A percentile compares a stretch with the other conserved stretches of the same genome.
phyloP scores from a whole-genome alignment of 2,329 filamentous ascomycete genomes.

The Calonectria pauciramosa region DNA sequence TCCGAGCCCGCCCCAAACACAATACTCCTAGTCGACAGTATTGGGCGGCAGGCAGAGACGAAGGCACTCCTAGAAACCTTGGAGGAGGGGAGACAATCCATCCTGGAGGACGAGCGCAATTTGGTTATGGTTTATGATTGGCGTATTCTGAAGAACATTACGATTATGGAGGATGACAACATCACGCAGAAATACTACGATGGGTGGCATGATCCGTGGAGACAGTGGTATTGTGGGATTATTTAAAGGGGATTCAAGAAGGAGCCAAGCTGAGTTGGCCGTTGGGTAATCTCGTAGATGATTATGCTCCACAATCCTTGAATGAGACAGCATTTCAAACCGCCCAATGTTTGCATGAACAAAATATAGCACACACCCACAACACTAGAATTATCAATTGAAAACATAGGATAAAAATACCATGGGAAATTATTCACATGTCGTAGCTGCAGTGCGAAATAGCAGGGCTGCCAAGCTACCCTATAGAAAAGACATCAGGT shows the following conservation, averaged over 20 bases:
- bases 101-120: constrained; percentile 47
- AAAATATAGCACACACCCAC: no score
- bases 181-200: constrained; percentile 50
- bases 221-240: constrained; percentile 59
- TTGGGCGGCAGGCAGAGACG: constrained; percentile 48
- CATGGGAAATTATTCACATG: no score
- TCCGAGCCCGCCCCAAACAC: constrained; percentile 28
- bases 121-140: constrained; percentile 63
- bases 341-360: no score
- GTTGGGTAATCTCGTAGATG: neutral
- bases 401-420: no score
- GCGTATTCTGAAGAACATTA: constrained; percentile 58
- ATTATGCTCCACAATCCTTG: no score
- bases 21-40: constrained; percentile 60
- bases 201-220: constrained; percentile 57
- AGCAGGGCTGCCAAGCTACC: no score
- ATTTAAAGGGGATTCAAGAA: constrained; percentile 45
- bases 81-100: constrained; percentile 45
- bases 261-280: neutral
- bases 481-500: no score
- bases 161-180: constrained; percentile 53
- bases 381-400: no score
- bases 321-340: no score
- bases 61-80: constrained; percentile 51
- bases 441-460: no score